These are phyloP conservation scores for Globisporangium splendens DNA, from an alignment of 352 stramenopile species.

Conservation along the genomic window DNA sequence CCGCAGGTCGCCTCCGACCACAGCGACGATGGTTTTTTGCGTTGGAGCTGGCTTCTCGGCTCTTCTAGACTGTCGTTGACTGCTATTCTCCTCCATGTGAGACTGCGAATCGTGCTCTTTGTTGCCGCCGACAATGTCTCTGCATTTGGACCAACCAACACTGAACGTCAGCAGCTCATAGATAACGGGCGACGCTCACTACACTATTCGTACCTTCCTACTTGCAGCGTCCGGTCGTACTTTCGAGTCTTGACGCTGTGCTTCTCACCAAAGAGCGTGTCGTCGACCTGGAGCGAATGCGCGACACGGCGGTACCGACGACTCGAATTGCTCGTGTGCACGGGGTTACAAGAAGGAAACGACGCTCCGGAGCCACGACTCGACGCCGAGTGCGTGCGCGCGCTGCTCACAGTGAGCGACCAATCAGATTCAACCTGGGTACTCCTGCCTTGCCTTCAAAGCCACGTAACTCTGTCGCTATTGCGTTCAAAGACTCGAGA, in stretches of 20 bases:
- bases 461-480: too few relatives aligned
- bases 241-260: slow-evolving; percentile 40
- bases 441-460: too few relatives aligned
- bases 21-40: slow-evolving; percentile 15
- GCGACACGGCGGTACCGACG: slow-evolving; percentile 61
- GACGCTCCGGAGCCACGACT: too few relatives aligned
- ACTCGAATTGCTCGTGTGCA: slow-evolving; percentile 13
- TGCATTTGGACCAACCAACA: slow-evolving; percentile 5
- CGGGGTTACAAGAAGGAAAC: too few relatives aligned
- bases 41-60: too few relatives aligned
- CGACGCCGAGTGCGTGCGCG: too few relatives aligned
- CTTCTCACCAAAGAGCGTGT: slow-evolving; percentile 69
- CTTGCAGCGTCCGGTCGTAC: slow-evolving; percentile 57
- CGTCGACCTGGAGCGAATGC: slow-evolving; percentile 58
- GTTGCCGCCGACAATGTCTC: slow-evolving; percentile 35
- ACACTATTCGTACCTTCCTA: slow-evolving; percentile 32
- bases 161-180: too few relatives aligned
- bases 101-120: slow-evolving; percentile 8
- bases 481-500: too few relatives aligned
- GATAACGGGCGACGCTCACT: too few relatives aligned
- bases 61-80: not conserved
- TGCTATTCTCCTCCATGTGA: not conserved
- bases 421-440: too few relatives aligned
- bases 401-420: too few relatives aligned
- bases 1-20: slow-evolving; percentile 41